These are phyloP conservation scores for Paraleonurus japonicus DNA, from an alignment of 257 asterid genomes.

Conservation along the genomic window DNA sequence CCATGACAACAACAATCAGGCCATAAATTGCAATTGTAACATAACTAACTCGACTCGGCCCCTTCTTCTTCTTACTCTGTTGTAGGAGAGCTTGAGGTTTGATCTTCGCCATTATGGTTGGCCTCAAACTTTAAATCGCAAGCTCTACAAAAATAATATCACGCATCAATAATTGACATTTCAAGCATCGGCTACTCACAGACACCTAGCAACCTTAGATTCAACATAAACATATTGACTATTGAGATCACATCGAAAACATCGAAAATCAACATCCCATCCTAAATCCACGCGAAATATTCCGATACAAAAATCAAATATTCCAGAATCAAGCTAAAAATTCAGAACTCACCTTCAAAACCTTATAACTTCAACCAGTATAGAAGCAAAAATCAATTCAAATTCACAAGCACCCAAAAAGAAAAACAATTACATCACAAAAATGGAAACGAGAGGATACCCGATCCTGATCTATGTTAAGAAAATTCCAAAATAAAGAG, in stretches of 20 bases:
- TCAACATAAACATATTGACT: conserved; percentile 20
- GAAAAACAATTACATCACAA: conserved; percentile 6
- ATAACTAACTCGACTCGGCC: conserved; percentile 42
- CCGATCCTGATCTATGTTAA: conserved; percentile 44
- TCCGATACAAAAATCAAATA: conserved; percentile 10
- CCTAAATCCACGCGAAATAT: conserved; percentile 3
- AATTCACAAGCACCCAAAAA: background rate
- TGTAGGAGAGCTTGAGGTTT: conserved; percentile 59
- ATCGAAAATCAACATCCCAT: conserved; percentile 18
- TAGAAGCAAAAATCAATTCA: conserved; percentile 10
- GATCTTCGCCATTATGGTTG: conserved; percentile 50
- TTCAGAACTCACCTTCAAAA: background rate
- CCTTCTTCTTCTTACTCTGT: conserved; percentile 66
- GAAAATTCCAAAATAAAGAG: conserved; percentile 9
- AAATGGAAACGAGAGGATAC: conserved; percentile 18
- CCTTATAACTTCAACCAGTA: background rate
- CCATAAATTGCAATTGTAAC: conserved; percentile 43
- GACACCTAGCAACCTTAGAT: conserved; percentile 18
- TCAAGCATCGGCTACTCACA: conserved; percentile 14
- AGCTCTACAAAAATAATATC: conserved; percentile 31
- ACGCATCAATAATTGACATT: conserved; percentile 17
- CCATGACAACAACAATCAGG: conserved; percentile 38
- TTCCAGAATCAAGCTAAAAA: conserved; percentile 1
- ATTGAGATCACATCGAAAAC: conserved; percentile 20
- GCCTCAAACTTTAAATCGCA: conserved; percentile 31